Base-by-base conservation (phyloP, 371 early-diverging fungal genomes). In the Dipsacomyces acuminosporus region DNA sequence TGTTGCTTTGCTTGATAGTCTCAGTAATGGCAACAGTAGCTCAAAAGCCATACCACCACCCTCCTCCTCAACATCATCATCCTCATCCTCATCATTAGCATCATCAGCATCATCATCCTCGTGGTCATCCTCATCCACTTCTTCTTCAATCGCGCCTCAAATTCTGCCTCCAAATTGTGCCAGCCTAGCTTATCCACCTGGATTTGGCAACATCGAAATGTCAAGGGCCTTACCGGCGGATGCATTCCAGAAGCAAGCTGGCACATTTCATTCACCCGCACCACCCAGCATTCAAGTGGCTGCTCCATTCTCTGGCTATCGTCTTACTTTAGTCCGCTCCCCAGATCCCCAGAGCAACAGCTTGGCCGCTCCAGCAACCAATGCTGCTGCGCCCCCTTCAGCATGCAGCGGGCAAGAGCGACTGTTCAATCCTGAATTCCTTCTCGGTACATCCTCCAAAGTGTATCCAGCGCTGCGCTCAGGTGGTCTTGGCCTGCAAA, bases 1-100 rank as follows among this genome's bases (percentile, higher is more conserved):
- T 0, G 69, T 69, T 4, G 69, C 69, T 3, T 38, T 69, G 19
- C 66, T 69, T 13, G 69, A 64, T 34, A 69, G 69, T 33, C 33
- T 69, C 18, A 65, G 69, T 50, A 49, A 46, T 17, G 63, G 55
- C 26, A 34, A 26, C 30, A n/a, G n/a, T n/a, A n/a, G n/a, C n/a
- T n/a, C n/a, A n/a, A n/a, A n/a, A n/a, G n/a, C n/a, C n/a, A n/a
- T n/a, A n/a, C n/a, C n/a, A n/a, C 23, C 8, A 21, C 36, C 11
- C 21, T 30, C 14, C 41, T 13, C 14, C 21, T 14, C 44, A 41
- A 7, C 21, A 36, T 14, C 51, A 41, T 17, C 25, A 41, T 11
- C 24, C 43, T 42, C 45, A 57, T 18, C 40, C 19, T 24, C 11
- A 54, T 35, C 38, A 38, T n/a, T n/a, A n/a, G n/a, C n/a, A n/a